phyloP scores from a whole-genome alignment of 148 eudicot genomes.

The Diospyros kaki region DNA sequence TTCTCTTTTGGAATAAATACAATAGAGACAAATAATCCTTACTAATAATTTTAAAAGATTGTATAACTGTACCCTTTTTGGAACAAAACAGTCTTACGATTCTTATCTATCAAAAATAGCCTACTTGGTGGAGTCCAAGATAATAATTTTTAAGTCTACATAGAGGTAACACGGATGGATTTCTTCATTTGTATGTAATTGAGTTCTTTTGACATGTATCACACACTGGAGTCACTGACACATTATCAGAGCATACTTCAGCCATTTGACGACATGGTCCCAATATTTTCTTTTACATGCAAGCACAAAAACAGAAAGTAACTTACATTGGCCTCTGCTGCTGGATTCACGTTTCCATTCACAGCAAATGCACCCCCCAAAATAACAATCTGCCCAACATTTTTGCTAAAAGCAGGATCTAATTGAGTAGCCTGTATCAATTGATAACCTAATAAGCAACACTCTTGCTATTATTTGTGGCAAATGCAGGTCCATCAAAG shows the following conservation, averaged over 20 bases:
- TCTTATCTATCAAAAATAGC: no score
- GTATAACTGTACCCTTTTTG: no score
- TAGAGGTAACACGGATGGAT: no score
- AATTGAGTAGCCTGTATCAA: constrained; percentile 61
- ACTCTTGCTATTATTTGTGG: constrained; percentile 21
- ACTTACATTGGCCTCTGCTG: constrained; percentile 94
- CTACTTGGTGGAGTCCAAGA: no score
- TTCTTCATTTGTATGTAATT: no score
- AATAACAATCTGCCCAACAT: constrained; percentile 66
- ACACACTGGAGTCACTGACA: background rate
- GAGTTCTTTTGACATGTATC: background rate
- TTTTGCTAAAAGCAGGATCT: constrained; percentile 65
- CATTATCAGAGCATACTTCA: background rate
- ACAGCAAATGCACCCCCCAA: constrained; percentile 97
- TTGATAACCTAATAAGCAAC: constrained; percentile 11
- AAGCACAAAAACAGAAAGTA: background rate
- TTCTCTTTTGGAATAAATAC: no score
- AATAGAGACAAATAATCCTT: no score
- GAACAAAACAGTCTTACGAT: no score
- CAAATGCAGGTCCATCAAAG: constrained; percentile 53
- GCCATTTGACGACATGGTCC: background rate
- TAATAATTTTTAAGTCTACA: no score
- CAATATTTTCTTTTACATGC: background rate
- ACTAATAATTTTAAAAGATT: no score
- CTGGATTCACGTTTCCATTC: constrained; percentile 96